These are phyloP conservation scores for Thymus quinquecostatus DNA, from an alignment of 257 asterid genomes.

Conservation along the genomic window DNA sequence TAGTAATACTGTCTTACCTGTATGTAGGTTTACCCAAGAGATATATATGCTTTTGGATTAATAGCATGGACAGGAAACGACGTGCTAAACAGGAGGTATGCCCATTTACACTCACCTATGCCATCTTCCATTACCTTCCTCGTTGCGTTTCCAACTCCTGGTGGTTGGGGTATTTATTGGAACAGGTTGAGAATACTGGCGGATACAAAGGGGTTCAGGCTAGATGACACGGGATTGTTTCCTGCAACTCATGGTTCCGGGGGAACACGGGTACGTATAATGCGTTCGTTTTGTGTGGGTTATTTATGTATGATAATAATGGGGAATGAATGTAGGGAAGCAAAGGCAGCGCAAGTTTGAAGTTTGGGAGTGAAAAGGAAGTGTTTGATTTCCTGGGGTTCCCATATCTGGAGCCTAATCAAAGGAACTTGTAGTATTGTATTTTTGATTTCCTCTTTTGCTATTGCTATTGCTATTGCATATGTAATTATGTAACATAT, in stretches of 20 bases:
- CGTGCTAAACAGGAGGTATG: constrained; percentile 85
- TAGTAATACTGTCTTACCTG: background rate
- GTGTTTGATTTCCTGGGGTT: constrained; percentile 91
- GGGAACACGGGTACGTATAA: constrained; percentile 60
- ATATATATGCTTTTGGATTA: constrained; percentile 90
- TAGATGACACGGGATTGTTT: constrained; percentile 60
- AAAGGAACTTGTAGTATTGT: constrained; percentile 58
- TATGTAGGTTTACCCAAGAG: constrained; percentile 87
- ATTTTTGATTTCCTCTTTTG: too few relatives aligned
- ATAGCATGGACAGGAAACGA: constrained; percentile 99
- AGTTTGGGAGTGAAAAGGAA: constrained; percentile 76
- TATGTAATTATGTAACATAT: too few relatives aligned
- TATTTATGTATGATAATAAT: background rate
- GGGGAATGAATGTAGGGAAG: constrained; percentile 53
- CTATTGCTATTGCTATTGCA: too few relatives aligned
- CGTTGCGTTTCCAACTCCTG: background rate
- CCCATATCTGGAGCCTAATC: constrained; percentile 81
- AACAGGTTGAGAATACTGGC: constrained; percentile 83
- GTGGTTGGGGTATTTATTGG: background rate
- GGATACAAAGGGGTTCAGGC: constrained; percentile 61
- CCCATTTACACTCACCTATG: constrained; percentile 19
- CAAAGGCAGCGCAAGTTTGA: constrained; percentile 81
- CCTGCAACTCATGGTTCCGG: constrained; percentile 55
- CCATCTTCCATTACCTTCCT: background rate
- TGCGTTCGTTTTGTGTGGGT: background rate